A percentile compares a stretch with the other conserved stretches of the same genome.
These are phyloP conservation scores for Botrytis fabae DNA, from an alignment of 2,329 filamentous ascomycete species.

Conservation along the genomic window DNA sequence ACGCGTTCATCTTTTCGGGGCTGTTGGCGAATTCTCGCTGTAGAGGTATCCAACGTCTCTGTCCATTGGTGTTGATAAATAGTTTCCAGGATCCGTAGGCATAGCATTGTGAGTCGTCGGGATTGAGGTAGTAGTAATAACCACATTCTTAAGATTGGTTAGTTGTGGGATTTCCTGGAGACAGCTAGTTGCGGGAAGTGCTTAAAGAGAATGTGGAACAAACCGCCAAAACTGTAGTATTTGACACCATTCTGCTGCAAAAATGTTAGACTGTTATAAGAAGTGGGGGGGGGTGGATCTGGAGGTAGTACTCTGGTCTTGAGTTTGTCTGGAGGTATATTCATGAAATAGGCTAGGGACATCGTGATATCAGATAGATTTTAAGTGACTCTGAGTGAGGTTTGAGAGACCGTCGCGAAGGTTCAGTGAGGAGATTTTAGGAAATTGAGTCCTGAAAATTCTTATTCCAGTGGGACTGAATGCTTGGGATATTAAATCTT, in stretches of 20 bases:
- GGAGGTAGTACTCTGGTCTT: neutral
- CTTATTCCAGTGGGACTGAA: too few relatives aligned
- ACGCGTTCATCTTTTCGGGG: neutral
- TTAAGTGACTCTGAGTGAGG: neutral
- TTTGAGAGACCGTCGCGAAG: neutral
- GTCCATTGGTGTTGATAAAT: neutral
- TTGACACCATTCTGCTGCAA: neutral
- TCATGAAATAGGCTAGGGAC: neutral
- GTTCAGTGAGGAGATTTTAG: too few relatives aligned
- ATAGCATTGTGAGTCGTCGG: neutral
- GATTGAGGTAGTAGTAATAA: neutral
- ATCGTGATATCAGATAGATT: neutral
- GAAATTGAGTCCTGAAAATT: too few relatives aligned
- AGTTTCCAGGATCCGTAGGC: neutral
- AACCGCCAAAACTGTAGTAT: neutral
- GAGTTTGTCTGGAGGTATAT: neutral
- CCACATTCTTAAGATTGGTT: neutral
- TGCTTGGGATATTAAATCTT: neutral
- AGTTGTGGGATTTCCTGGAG: neutral
- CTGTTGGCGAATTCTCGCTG: neutral
- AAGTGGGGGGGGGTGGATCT: too few relatives aligned
- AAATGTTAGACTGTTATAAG: neutral
- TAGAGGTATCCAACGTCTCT: neutral
- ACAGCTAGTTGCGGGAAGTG: neutral
- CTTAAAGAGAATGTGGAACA: neutral